These are phyloP conservation scores for Penicillium argentinense DNA, from an alignment of 495 filamentous ascomycete species.

Conservation along the genomic window DNA sequence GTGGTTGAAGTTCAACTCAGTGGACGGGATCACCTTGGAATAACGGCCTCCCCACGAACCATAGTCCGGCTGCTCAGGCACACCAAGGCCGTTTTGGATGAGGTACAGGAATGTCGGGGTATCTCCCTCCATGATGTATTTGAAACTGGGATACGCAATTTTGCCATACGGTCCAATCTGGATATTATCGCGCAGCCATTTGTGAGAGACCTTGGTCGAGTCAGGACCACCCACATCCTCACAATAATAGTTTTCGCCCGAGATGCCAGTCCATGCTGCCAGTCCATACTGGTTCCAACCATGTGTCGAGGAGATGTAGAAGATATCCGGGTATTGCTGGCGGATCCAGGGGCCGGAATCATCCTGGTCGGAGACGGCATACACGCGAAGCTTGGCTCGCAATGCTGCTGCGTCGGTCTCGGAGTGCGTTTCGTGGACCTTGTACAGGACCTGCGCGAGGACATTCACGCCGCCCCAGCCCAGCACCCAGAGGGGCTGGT, in stretches of 20 bases:
- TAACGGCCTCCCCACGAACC: slow-evolving; percentile 51
- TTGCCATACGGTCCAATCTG: slow-evolving; percentile 41
- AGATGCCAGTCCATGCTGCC: slow-evolving; percentile 49
- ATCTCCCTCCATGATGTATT: slow-evolving; percentile 47
- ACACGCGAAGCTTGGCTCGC: slow-evolving; percentile 40
- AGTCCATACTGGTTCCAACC: slow-evolving; percentile 49
- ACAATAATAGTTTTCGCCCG: slow-evolving; percentile 42
- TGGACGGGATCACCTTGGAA: slow-evolving; percentile 4
- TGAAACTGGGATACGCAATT: slow-evolving; percentile 37
- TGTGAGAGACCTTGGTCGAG: slow-evolving; percentile 30
- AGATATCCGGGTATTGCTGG: slow-evolving; percentile 40
- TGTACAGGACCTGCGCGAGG: slow-evolving; percentile 40
- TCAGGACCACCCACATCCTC: slow-evolving; percentile 47
- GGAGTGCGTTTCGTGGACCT: slow-evolving; percentile 27
- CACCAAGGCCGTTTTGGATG: slow-evolving; percentile 46
- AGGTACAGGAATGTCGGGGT: slow-evolving; percentile 46
- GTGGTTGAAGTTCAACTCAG: slow-evolving; percentile 21
- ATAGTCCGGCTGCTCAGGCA: slow-evolving; percentile 40
- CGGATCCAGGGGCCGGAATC: slow-evolving; percentile 49
- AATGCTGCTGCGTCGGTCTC: slow-evolving; percentile 27
- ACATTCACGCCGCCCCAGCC: slow-evolving; percentile 51
- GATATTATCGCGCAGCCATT: slow-evolving; percentile 46
- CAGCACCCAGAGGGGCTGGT: slow-evolving; percentile 42
- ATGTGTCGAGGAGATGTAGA: slow-evolving; percentile 46
- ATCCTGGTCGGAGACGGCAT: slow-evolving; percentile 51